Base-by-base conservation (phyloP, 1,284 basidiomycete genomes). In the Amylostereum areolatum region DNA sequence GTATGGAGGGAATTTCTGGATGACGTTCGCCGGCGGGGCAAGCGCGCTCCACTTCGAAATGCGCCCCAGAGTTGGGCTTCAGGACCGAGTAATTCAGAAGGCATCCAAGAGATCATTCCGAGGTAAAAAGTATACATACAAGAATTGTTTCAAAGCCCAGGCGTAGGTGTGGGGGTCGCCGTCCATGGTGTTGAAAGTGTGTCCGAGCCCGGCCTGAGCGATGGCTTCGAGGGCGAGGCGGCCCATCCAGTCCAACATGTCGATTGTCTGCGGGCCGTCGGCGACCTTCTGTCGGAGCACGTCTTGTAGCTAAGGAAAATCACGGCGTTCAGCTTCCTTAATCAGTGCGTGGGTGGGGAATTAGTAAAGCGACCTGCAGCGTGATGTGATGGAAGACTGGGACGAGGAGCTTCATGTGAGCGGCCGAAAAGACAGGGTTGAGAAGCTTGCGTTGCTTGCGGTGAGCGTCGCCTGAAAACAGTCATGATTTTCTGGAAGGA, bases 191-290 rank as follows among this genome's bases (percentile, higher is more conserved):
- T 65, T 59, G 53, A 71, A 69, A 5, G 66, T 63, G 51, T 69
- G 65, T 2, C 67, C 68, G 5, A 70, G 56, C 1, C 65, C 66
- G 5, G 60, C 66, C 47, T 67, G 67, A 5, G 66, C 66, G 47
- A 71, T 59, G 7, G 66, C 57, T 53, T 71, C 68, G n/a, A 71
- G 58, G 8, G 68, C 63, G 9, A 62, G 59, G 43, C 65, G 62
- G 12, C 58, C 59, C 59, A 65, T 63, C 67, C 66, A 70, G 32
- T 56, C 48, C 5, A 65, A 51, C 37, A 71, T 52, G 47, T 69
- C 62, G 39, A 70, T 49, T 39, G 62, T 62, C 25, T 51, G 49
- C 3, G 55, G 51, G 30, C 57, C 59, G 27, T 24, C 32, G 2
- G 28, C 18, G 34, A 57, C 52, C 27, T 50, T 55, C 28, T 24